A percentile compares a stretch with the other conserved stretches of the same genome.
These are phyloP conservation scores for Aspergillus cavernicola DNA, from an alignment of 495 filamentous ascomycete genomes.

Conservation along the genomic window DNA sequence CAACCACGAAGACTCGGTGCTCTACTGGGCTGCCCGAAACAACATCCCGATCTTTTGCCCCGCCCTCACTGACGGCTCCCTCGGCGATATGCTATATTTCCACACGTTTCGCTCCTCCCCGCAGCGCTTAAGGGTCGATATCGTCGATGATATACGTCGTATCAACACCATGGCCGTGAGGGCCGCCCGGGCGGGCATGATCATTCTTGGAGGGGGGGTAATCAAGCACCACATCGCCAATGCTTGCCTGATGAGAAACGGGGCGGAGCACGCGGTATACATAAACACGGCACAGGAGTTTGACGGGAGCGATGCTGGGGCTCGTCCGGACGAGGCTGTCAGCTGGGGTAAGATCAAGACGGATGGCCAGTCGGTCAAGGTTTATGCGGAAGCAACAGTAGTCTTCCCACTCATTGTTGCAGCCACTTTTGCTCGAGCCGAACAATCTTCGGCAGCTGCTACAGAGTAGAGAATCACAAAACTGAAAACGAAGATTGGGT, in stretches of 20 bases:
- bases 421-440: conserved; percentile 71
- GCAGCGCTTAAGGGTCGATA: conserved; percentile 73
- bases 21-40: conserved; percentile 93
- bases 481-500: not conserved
- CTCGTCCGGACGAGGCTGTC: conserved; percentile 92
- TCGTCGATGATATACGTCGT: conserved; percentile 80
- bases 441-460: conserved; percentile 6
- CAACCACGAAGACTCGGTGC: conserved; percentile 80
- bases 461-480: conserved; percentile 16
- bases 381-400: conserved; percentile 88
- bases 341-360: conserved; percentile 98
- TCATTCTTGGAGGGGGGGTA: conserved; percentile 88
- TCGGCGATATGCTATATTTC: conserved; percentile 98
- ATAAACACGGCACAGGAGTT: conserved; percentile 97
- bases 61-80: conserved; percentile 86
- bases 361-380: conserved; percentile 83
- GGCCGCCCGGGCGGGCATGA: conserved; percentile 83
- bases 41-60: conserved; percentile 96
- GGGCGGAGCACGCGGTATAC: conserved; percentile 93
- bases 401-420: conserved; percentile 94
- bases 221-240: conserved; percentile 98
- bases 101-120: conserved; percentile 88
- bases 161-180: conserved; percentile 87
- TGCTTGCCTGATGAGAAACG: conserved; percentile 93
- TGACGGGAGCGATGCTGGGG: conserved; percentile 94